phyloP scores from a whole-genome alignment of 192 early-diverging fungal genomes.

The Linnemannia exigua region DNA sequence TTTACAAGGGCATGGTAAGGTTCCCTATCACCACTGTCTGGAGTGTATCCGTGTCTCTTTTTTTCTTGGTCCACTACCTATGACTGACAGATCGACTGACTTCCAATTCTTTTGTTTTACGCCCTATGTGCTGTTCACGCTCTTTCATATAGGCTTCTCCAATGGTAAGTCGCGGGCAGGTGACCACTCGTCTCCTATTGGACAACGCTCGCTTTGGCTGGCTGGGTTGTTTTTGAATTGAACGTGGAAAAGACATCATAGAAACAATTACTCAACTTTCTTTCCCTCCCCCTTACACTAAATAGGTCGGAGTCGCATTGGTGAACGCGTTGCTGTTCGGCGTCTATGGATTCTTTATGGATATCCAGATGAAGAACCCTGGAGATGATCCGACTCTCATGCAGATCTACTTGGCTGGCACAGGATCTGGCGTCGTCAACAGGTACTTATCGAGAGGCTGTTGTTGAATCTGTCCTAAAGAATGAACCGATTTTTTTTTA shows the following conservation, averaged over 20 bases:
- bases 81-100: slow-evolving; percentile 16
- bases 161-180: slow-evolving; percentile 57
- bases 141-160: slow-evolving; percentile 67
- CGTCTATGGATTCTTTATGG: slow-evolving; percentile 64
- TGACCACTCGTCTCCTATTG: slow-evolving; percentile 35
- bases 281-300: not conserved
- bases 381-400: slow-evolving; percentile 54
- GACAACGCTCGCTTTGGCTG: not conserved
- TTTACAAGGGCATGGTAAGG: slow-evolving; percentile 74
- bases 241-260: not conserved
- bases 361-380: slow-evolving; percentile 59
- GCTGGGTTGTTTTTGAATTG: not conserved
- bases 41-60: not conserved
- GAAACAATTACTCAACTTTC: not conserved
- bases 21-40: not conserved
- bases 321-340: slow-evolving; percentile 72
- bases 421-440: slow-evolving; percentile 66
- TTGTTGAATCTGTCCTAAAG: too few species aligned
- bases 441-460: too few species aligned
- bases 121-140: not conserved
- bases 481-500: too few species aligned
- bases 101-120: not conserved
- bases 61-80: not conserved
- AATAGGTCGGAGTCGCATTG: slow-evolving; percentile 67
- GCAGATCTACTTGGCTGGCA: slow-evolving; percentile 67